Percentiles rank a stretch among this genome's conserved stretches.
phyloP scores from a whole-genome alignment of 441 rosid species.

The Kokia cookei region DNA sequence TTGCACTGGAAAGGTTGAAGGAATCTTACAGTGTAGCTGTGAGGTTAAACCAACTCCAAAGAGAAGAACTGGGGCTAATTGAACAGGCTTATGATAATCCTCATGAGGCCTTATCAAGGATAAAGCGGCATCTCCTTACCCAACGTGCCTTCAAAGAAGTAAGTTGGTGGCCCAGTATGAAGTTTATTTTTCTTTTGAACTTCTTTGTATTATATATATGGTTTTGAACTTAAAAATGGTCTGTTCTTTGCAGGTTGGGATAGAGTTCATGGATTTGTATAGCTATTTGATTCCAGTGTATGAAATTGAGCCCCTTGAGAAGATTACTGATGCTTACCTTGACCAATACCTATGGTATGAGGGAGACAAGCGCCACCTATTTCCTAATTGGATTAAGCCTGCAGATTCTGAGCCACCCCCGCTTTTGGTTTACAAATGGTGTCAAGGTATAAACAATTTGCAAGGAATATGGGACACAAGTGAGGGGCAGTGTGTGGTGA shows the following conservation, averaged over 20 bases:
- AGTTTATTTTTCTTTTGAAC: background rate
- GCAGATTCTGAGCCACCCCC: conserved; percentile 99
- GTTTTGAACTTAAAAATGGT: conserved; percentile 2
- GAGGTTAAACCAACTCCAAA: conserved; percentile 92
- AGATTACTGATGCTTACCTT: conserved; percentile 98
- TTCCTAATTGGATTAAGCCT: conserved; percentile 99
- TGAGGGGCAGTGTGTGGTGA: conserved; percentile 98
- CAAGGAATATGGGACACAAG: conserved; percentile 98
- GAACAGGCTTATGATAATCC: conserved; percentile 99
- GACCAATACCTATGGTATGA: conserved; percentile 99
- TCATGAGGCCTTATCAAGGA: conserved; percentile 92
- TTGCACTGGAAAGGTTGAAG: conserved; percentile 95
- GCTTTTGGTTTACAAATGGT: conserved; percentile 97
- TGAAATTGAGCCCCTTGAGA: conserved; percentile 97
- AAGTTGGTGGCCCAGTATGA: conserved; percentile 15
- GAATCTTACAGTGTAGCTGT: conserved; percentile 99
- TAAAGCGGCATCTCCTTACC: conserved; percentile 97
- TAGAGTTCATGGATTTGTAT: conserved; percentile 98
- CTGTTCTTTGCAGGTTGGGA: conserved; percentile 67
- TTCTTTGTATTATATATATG: background rate
- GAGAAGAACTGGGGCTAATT: conserved; percentile 97
- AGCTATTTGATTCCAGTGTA: conserved; percentile 98
- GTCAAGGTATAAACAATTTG: conserved; percentile 97
- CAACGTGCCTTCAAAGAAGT: conserved; percentile 99
- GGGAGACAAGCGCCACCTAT: conserved; percentile 97